These are phyloP conservation scores for Lentinula guzmanii DNA, from an alignment of 768 basidiomycete genomes.

Conservation along the genomic window DNA sequence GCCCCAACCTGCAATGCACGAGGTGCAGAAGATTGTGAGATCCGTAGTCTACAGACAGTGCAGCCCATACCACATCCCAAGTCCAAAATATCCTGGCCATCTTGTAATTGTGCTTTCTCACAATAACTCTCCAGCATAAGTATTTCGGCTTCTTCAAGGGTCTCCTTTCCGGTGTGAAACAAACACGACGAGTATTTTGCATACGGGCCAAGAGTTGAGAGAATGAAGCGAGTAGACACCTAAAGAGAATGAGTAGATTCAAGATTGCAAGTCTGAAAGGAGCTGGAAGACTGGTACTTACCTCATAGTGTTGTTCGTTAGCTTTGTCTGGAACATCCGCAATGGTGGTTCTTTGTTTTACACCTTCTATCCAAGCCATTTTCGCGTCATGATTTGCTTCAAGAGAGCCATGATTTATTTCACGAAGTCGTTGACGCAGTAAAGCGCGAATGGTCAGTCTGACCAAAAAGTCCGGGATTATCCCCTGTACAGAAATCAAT, in stretches of 20 bases:
- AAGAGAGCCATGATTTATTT: conserved; percentile 55
- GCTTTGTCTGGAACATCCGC: conserved; percentile 62
- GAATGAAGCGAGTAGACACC: conserved; percentile 58
- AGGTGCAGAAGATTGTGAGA: background rate
- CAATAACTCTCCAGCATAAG: conserved; percentile 66
- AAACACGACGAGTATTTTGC: conserved; percentile 66
- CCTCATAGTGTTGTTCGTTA: conserved; percentile 76
- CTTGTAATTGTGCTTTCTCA: conserved; percentile 52
- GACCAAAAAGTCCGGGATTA: conserved; percentile 56
- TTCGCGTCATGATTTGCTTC: conserved; percentile 59
- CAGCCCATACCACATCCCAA: conserved; percentile 54
- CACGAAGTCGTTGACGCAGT: conserved; percentile 46
- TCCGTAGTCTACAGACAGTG: background rate
- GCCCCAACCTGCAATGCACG: conserved; percentile 49
- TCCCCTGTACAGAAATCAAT: conserved; percentile 30
- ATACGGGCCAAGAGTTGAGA: conserved; percentile 57
- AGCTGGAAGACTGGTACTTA: conserved; percentile 22
- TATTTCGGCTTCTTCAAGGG: conserved; percentile 57
- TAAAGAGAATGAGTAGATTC: conserved; percentile 14
- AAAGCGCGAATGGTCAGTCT: conserved; percentile 41
- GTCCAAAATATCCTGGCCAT: conserved; percentile 60
- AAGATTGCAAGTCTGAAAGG: background rate
- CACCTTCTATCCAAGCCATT: conserved; percentile 58
- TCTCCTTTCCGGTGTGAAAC: conserved; percentile 55
- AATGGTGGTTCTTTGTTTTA: conserved; percentile 43